Conservation (phyloP, 257 asterid genomes). For the Fraxinus excelsior region DNA sequence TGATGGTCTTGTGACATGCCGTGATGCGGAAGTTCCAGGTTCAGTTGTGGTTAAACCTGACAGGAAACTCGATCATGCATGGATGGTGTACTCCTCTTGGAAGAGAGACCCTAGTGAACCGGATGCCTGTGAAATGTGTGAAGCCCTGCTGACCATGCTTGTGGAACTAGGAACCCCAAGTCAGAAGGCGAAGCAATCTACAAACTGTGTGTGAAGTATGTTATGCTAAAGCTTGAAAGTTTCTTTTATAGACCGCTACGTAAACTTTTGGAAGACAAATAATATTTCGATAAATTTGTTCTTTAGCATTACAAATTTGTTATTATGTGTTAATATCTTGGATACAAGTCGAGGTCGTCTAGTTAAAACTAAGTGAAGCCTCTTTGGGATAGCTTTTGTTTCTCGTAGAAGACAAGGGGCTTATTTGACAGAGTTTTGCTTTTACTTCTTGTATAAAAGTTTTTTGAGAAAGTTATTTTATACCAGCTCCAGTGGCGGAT, state of each 20-base stretch:
- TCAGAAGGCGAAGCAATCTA: not conserved
- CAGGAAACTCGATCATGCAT: slow-evolving; percentile 78
- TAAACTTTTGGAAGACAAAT: not conserved
- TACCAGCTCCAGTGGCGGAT: no score
- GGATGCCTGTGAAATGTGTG: slow-evolving; percentile 78
- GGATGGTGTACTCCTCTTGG: slow-evolving; percentile 96
- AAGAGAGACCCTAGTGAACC: slow-evolving; percentile 54
- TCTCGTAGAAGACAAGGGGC: no score
- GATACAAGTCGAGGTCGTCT: not conserved
- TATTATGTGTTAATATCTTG: not conserved
- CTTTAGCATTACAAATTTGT: not conserved
- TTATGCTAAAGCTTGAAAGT: not conserved
- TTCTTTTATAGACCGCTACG: not conserved
- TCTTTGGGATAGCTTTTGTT: no score
- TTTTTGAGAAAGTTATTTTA: no score
- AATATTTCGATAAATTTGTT: not conserved
- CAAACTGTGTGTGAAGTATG: not conserved
- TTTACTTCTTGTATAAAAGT: no score
- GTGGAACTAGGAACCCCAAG: slow-evolving; percentile 58
- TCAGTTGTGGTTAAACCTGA: slow-evolving; percentile 83
- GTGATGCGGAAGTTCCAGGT: slow-evolving; percentile 96
- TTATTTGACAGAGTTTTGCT: no score
- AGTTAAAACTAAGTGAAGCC: not conserved
- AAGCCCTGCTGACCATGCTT: slow-evolving; percentile 78
- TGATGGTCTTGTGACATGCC: slow-evolving; percentile 91